These are phyloP conservation scores for Fagus sylvatica DNA, from an alignment of 306 rosid species.

Conservation along the genomic window DNA sequence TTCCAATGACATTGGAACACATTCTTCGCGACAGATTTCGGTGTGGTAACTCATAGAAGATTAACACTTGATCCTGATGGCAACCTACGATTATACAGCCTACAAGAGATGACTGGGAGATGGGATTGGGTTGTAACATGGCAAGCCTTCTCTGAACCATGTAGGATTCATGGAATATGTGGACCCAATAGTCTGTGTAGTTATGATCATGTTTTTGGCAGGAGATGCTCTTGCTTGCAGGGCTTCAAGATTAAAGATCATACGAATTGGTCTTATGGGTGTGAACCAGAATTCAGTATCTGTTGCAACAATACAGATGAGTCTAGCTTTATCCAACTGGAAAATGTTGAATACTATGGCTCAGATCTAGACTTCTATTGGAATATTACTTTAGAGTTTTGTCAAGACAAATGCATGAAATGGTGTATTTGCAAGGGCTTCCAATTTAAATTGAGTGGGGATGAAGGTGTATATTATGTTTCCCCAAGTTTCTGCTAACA, in stretches of 20 bases:
- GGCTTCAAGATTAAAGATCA: constrained; percentile 39
- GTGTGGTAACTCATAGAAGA: not conserved
- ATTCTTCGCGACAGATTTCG: constrained; percentile 18
- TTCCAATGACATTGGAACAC: too few species aligned
- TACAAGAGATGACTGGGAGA: too few species aligned
- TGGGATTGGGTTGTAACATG: constrained; percentile 35
- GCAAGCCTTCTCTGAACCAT: constrained; percentile 39
- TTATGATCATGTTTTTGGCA: constrained; percentile 28
- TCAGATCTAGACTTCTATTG: constrained; percentile 19
- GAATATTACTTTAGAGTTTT: constrained; percentile 31
- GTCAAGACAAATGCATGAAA: too few species aligned
- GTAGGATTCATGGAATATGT: constrained; percentile 55
- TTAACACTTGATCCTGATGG: too few species aligned
- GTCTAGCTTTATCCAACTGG: constrained; percentile 35
- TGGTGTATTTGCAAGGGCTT: too few species aligned
- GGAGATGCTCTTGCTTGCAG: constrained; percentile 50
- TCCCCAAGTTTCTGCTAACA: too few species aligned
- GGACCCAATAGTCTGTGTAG: constrained; percentile 52
- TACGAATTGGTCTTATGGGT: constrained; percentile 49
- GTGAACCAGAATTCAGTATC: constrained; percentile 39
- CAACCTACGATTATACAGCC: too few species aligned
- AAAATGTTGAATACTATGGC: constrained; percentile 44
- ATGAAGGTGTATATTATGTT: too few species aligned
- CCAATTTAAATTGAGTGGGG: too few species aligned
- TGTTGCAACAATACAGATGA: constrained; percentile 19